Percentiles rank a stretch among this genome's conserved stretches.
Conservation (phyloP, 345 rosid species). For the Eucalyptus cladocalyx region DNA sequence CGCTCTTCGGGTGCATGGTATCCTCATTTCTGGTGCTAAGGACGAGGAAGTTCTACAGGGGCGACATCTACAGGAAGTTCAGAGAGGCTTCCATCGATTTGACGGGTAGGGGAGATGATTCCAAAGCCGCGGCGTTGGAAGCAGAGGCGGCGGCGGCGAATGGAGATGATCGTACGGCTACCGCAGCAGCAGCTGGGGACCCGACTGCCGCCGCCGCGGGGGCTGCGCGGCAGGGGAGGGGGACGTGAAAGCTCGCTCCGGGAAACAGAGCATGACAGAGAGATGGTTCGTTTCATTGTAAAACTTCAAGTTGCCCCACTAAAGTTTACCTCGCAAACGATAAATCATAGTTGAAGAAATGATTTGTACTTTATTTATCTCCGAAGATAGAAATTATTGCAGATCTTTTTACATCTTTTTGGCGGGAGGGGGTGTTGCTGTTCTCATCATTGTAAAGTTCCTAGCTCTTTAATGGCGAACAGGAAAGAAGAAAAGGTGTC, state of each 20-base stretch:
- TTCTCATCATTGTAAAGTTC: background rate
- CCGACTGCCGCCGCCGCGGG: background rate
- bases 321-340: background rate
- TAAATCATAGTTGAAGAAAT: background rate
- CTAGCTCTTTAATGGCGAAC: background rate
- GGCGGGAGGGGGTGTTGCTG: background rate
- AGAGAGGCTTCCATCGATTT: background rate
- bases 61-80: slow-evolving; percentile 16
- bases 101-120: background rate
- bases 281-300: background rate
- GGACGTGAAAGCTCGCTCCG: background rate
- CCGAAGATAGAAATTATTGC: background rate
- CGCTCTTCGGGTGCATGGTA: slow-evolving; percentile 8
- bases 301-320: background rate
- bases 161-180: background rate
- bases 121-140: background rate
- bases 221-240: background rate
- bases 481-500: background rate
- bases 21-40: slow-evolving; percentile 9
- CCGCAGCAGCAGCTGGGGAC: background rate
- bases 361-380: background rate
- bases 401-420: background rate
- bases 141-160: background rate
- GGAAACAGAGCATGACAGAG: background rate
- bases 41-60: slow-evolving; percentile 15